Conservation (phyloP, 2,329 filamentous ascomycete genomes). For the Epichloe typhina region DNA sequence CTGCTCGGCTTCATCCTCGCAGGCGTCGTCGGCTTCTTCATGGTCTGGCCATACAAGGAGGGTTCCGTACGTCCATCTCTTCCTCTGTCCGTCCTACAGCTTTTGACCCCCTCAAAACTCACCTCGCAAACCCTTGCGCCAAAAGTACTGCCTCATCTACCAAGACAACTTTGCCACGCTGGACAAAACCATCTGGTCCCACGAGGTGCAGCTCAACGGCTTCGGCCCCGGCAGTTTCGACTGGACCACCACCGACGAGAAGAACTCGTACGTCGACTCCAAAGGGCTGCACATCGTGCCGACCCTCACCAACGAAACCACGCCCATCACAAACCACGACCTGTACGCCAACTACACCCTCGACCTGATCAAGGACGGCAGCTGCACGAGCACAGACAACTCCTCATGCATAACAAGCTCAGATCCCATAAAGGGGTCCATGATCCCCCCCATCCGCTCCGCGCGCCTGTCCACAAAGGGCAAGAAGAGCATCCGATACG, state of each 20-base stretch:
- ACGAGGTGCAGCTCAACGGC: slow-evolving; percentile 31
- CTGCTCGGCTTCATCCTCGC: slow-evolving; percentile 21
- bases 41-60: slow-evolving; percentile 14
- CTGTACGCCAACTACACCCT: slow-evolving; percentile 27
- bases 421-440: slow-evolving; percentile 28
- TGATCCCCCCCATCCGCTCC: slow-evolving; percentile 36
- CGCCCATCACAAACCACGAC: slow-evolving; percentile 23
- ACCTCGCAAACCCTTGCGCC: neutral
- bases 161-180: slow-evolving; percentile 35
- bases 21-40: slow-evolving; percentile 20
- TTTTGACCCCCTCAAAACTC: no score
- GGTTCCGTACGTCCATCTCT: slow-evolving; percentile 8
- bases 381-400: slow-evolving; percentile 26
- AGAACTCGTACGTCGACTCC: slow-evolving; percentile 33
- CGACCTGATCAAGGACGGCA: slow-evolving; percentile 28
- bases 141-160: slow-evolving; percentile 38
- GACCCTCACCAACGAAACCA: slow-evolving; percentile 32
- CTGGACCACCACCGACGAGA: slow-evolving; percentile 36
- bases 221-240: slow-evolving; percentile 38
- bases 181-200: slow-evolving; percentile 32
- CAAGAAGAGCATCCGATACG: slow-evolving; percentile 10
- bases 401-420: slow-evolving; percentile 25
- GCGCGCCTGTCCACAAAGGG: slow-evolving; percentile 29
- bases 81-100: no score
- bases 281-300: slow-evolving; percentile 42